Base-by-base conservation (phyloP, 2,329 filamentous ascomycete species). In the Drechslerella stenobrocha region DNA sequence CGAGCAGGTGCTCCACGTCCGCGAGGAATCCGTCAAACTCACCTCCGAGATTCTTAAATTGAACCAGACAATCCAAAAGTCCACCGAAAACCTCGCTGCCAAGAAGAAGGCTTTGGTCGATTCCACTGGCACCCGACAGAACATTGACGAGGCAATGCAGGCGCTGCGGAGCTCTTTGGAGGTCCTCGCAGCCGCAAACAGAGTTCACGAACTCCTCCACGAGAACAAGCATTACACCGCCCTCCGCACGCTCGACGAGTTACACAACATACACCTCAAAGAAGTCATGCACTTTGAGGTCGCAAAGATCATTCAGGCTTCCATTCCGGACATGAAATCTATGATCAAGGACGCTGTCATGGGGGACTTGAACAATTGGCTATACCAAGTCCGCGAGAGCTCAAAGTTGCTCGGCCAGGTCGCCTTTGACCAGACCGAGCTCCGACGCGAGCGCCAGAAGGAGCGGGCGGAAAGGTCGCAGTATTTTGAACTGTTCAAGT, bases 171-270 rank as follows among this genome's bases (percentile, higher is more conserved):
- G 95, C 72, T 97, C 92, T 66, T 80, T 98, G 34, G 91, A 93
- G 75, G 93, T 98, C 32, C 78, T 98, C 34, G 87, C 91, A 60
- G 87, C 95, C 6, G 90, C 95, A 52, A 98, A 98, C 74, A 87
- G 96, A 74, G 89, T 95, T 2, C 90, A 96, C 75, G 93, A 97
- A 55, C 80, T 98, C 61, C 83, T 97, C 47, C 84, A 85, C 35
- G 92, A 90, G 77, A 96, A 96, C 78, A 95, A 90, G 72, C 95
- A 97, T 76, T 98, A 98, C 76, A 90, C 88, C 3, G 93, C 93
- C 1, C 81, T 98, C 52, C 91, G 95, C 72, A 92, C 92, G 2
- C 81, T 98, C 46, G 93, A 97, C 73, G 93, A 98, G 75, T 81
- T 98, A 37, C 92, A 97, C 75, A 96, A 95, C 76, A 91, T 98